These are phyloP conservation scores for Globisporangium megalacanthum DNA, from an alignment of 352 stramenopile genomes.

Conservation along the genomic window DNA sequence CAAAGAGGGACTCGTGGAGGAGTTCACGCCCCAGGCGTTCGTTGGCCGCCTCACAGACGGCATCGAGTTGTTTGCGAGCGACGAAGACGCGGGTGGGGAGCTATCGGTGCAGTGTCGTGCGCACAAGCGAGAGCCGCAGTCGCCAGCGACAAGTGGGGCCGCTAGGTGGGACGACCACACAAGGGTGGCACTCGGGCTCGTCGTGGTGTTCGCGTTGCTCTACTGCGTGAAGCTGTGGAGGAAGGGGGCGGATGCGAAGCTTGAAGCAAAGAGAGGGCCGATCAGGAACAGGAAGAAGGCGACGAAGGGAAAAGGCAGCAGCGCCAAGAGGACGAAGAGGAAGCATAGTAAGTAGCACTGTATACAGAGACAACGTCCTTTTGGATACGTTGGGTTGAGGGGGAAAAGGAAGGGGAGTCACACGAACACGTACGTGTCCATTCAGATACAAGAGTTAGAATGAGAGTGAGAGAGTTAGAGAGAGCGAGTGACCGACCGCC, in stretches of 20 bases:
- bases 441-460: not conserved
- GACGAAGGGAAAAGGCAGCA: conserved; percentile 1
- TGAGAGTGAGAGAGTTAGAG: too few relatives aligned
- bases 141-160: not conserved
- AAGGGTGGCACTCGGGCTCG: not conserved
- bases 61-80: conserved; percentile 19
- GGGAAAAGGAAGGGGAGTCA: not conserved
- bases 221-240: conserved; percentile 12
- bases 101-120: conserved; percentile 9
- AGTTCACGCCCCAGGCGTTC: conserved; percentile 69
- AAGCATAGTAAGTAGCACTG: not conserved
- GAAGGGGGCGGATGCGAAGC: conserved; percentile 13
- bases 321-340: conserved; percentile 8
- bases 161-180: not conserved
- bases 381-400: too few relatives aligned
- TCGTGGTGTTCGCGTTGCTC: conserved; percentile 9
- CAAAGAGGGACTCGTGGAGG: conserved; percentile 21
- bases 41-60: conserved; percentile 47
- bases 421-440: too few relatives aligned
- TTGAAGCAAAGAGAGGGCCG: conserved; percentile 3
- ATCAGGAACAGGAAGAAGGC: conserved; percentile 7
- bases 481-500: too few relatives aligned
- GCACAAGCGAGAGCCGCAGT: not conserved
- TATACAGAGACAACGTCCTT: too few relatives aligned
- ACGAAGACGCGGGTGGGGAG: not conserved